phyloP scores from a whole-genome alignment of 2,329 filamentous ascomycete genomes.

The Emmonsiellopsis sp. region DNA sequence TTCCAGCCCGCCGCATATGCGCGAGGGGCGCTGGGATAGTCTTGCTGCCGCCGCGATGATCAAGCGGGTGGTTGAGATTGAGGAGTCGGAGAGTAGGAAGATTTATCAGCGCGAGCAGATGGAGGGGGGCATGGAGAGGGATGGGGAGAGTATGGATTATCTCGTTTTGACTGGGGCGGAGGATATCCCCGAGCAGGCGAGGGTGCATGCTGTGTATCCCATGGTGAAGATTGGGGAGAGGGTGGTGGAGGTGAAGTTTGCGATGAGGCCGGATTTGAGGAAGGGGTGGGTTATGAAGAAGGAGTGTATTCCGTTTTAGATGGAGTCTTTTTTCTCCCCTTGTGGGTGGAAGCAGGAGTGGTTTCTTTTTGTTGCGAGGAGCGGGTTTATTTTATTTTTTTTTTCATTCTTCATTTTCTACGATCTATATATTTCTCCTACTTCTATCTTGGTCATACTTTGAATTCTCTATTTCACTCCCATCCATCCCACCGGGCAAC shows the following conservation, averaged over 20 bases:
- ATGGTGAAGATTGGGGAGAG: background rate
- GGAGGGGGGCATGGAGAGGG: background rate
- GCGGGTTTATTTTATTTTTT: too few relatives aligned
- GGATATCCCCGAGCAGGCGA: background rate
- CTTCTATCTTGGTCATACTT: too few relatives aligned
- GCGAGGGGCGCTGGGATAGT: background rate
- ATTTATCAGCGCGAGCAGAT: background rate
- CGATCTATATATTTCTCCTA: too few relatives aligned
- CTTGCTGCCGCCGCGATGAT: background rate
- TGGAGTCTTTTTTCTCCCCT: too few relatives aligned
- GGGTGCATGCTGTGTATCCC: background rate
- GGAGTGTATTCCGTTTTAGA: background rate
- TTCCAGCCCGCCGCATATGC: background rate
- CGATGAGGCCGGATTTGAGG: background rate
- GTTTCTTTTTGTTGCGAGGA: too few relatives aligned
- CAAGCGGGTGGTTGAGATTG: background rate
- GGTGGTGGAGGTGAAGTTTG: background rate
- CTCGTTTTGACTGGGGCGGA: background rate
- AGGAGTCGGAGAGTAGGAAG: background rate
- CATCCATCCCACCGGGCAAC: too few relatives aligned
- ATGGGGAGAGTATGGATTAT: background rate
- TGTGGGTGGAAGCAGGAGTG: too few relatives aligned
- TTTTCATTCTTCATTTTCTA: too few relatives aligned
- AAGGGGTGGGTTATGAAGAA: background rate
- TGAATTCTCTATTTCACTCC: too few relatives aligned